A percentile compares a stretch with the other conserved stretches of the same genome.
These are phyloP conservation scores for Tolypocladium inflatum DNA, from an alignment of 2,329 filamentous ascomycete species.

Conservation along the genomic window DNA sequence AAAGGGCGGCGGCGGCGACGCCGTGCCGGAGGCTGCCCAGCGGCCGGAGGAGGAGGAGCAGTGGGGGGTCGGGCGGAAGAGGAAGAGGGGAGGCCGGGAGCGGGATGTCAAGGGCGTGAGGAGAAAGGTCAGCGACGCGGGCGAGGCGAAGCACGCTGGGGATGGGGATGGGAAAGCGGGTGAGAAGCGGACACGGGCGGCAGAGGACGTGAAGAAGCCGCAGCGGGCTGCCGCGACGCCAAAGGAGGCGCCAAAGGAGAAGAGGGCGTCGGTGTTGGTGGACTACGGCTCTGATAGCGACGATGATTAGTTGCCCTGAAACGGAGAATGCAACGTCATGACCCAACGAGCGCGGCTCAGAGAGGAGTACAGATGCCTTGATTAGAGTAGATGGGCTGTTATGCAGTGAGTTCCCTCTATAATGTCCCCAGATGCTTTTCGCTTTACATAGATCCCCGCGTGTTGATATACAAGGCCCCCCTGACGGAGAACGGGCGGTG, in stretches of 20 bases:
- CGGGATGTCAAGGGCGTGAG: conserved; percentile 24
- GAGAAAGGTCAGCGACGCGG: conserved; percentile 8
- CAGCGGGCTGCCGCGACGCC: neutral
- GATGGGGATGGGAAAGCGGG: too few species aligned
- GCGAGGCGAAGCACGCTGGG: conserved; percentile 1
- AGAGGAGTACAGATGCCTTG: neutral
- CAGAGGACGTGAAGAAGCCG: neutral
- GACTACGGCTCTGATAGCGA: conserved; percentile 43
- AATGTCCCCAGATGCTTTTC: neutral
- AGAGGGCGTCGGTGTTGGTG: conserved; percentile 32
- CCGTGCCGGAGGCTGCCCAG: conserved; percentile 10
- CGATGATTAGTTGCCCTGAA: conserved; percentile 24
- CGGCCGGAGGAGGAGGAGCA: conserved; percentile 18
- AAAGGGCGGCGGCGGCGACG: conserved; percentile 16
- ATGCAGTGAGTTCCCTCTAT: conserved; percentile 3
- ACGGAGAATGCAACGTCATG: neutral
- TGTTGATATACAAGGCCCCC: neutral
- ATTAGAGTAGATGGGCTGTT: conserved; percentile 4
- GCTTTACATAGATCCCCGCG: neutral
- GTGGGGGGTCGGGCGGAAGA: conserved; percentile 24
- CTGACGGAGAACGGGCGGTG: neutral
- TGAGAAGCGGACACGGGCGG: neutral
- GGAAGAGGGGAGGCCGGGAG: conserved; percentile 25
- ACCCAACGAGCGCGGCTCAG: neutral
- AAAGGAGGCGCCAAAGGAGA: conserved; percentile 5